phyloP scores from a whole-genome alignment of 345 rosid species.

The Leavenworthia alabamica region DNA sequence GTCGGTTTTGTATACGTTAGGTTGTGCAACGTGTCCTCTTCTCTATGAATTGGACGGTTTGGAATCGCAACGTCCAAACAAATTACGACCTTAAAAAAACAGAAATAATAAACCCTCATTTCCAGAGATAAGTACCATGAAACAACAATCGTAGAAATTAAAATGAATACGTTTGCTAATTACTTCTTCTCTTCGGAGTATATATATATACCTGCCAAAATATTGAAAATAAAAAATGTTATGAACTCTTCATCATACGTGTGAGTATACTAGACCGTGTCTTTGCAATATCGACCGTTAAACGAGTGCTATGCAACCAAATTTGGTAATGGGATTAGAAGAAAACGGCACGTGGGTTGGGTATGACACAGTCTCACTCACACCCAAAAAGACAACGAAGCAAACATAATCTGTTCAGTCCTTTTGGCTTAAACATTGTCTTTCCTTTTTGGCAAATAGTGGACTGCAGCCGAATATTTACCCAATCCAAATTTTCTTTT shows the following conservation, averaged over 20 bases:
- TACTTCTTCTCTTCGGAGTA: too few species aligned
- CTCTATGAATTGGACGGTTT: slow-evolving; percentile 30
- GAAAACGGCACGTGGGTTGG: slow-evolving; percentile 24
- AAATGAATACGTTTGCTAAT: too few species aligned
- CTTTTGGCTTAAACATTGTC: slow-evolving; percentile 23
- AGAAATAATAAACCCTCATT: too few species aligned
- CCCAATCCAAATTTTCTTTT: not conserved
- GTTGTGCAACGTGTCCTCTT: slow-evolving; percentile 17
- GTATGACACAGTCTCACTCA: slow-evolving; percentile 26
- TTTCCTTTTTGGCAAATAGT: slow-evolving; percentile 26
- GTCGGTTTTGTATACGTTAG: slow-evolving; percentile 28
- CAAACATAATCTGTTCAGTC: too few species aligned
- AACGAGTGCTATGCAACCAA: not conserved
- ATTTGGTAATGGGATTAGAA: slow-evolving; percentile 7
- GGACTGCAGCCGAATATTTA: slow-evolving; percentile 30
- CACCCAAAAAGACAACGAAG: too few species aligned
- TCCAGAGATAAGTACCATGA: not conserved
- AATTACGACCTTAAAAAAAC: slow-evolving; percentile 10
- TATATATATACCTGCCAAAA: too few species aligned
- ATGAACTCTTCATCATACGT: not conserved
- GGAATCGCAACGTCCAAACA: slow-evolving; percentile 24
- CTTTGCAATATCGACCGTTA: not conserved
- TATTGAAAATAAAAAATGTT: not conserved
- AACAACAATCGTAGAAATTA: not conserved
- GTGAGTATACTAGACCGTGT: too few species aligned